Percentiles rank a stretch among this genome's conserved stretches.
These are phyloP conservation scores for Rosa hybrid DNA, from an alignment of 331 rosid species.

Conservation along the genomic window DNA sequence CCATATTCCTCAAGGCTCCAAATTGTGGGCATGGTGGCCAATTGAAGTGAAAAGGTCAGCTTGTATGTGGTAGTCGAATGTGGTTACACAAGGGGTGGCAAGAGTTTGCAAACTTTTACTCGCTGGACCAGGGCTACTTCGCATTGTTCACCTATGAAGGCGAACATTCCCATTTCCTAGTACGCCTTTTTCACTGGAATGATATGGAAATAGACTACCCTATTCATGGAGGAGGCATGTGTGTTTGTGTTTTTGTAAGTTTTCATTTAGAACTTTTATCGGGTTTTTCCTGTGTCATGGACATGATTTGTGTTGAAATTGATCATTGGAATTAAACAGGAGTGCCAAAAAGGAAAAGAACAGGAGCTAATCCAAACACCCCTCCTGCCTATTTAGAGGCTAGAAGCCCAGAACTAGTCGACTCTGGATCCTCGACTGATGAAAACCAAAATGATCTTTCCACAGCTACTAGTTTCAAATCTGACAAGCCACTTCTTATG, in stretches of 20 bases:
- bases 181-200: background rate
- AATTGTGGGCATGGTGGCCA: background rate
- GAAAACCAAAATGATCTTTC: background rate
- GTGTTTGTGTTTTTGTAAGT: background rate
- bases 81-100: background rate
- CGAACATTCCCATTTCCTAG: background rate
- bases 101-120: background rate
- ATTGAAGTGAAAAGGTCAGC: background rate
- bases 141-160: background rate
- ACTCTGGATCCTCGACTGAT: background rate
- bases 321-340: background rate
- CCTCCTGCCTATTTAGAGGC: background rate
- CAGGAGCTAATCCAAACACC: background rate
- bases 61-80: background rate
- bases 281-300: background rate
- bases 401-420: background rate
- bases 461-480: slow-evolving; percentile 20
- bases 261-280: background rate
- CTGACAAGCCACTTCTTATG: slow-evolving; percentile 11
- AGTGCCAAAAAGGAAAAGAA: background rate
- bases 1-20: background rate
- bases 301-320: background rate
- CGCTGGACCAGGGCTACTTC: background rate
- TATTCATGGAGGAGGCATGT: background rate
- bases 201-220: background rate